Base-by-base conservation (phyloP, 345 rosid species). In the Citrus trifoliata region DNA sequence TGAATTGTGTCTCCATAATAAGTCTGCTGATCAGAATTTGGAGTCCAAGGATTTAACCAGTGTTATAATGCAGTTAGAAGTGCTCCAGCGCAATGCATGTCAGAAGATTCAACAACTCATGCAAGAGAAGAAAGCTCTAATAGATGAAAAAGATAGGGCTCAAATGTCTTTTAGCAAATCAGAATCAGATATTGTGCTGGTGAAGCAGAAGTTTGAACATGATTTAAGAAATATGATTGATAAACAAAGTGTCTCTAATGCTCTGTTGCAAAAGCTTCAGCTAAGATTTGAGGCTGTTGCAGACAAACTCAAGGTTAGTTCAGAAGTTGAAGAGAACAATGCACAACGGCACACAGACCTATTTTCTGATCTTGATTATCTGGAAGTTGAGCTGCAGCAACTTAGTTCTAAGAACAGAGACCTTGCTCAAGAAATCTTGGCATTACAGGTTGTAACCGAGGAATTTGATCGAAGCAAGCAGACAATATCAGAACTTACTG, bases 381-480 rank as follows among this genome's bases (percentile, higher is more conserved):
- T 91, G 72, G 95, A 91, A 69, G 82, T 67, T 79, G 89, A 89
- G 84, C 79, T 93, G 51, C 87, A 80, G 65, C 87, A 87, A 77
- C 85, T 96, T 79, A 74, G 81, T 83, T 85, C 87, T 79, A 85
- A 86, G 81, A 90, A 87, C 76, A 73, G 71, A 78, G 93, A 83
- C 59, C 81, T 93, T 81, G 82, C 85, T 78, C 87, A 80, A 70
- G 93, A 89, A 81, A 86, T 94, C 75, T 79, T 82, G 55, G 86
- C 82, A 67, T 75, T 94, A 66, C 89, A 88, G 83, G 78, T 81
- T 74, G 76, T 88, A 64, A 71, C 78, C 66, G 82, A 79, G 81
- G 98, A 93, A 81, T 91, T 87, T 53, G 92, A 76, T 83, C 89
- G 75, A 61, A 83, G 85, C 81, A 85, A 87, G 86, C 70, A 89